Base-by-base conservation (phyloP, 1,284 basidiomycete species). In the Pseudozyma pruni region DNA sequence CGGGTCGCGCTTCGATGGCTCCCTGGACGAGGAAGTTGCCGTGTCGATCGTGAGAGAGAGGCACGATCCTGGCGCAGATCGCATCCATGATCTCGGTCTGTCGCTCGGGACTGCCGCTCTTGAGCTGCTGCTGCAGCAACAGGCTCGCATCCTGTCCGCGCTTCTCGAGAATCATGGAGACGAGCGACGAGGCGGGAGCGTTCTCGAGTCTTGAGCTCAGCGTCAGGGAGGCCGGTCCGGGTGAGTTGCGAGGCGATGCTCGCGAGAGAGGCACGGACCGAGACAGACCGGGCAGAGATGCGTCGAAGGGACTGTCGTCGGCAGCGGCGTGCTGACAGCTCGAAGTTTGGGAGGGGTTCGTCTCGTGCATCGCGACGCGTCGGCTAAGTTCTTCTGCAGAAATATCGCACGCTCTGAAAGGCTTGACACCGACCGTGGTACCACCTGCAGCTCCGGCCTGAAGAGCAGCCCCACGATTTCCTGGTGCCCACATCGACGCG, bases 21-120 rank as follows among this genome's bases (percentile, higher is more conserved):
- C 78, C 63, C 49, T 80, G 73, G 13, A 80, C 74, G 20, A 82
- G 43, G 40, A 78, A 82, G 32, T 81, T 76, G 38, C 79, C 80
- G 32, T 76, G 71, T 27, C 62, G 72, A 52, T 81, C 73, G 33
- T 72, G 60, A 11, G 70, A 60, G 0, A 82, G 62, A 2, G 55
- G 38, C 0, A 77, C 40, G 1, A 79, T 33, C 31, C 58, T 49
- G 1, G 57, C 53, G 11, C 55, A 42, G 16, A 82, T 55, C 0
- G 76, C 73, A 6, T 61, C 35, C 2, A 79, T 20, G 38, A 80
- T 68, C 33, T 59, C 56, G 13, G 43, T 34, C 27, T 66, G 66
- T 27, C 51, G 56, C 9, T 70, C 60, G 1, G 44, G 19, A 3
- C 33, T 32, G 4, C 48, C 66, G 14, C 27, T 50, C 51, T 82